Base-by-base conservation (phyloP, 1,284 basidiomycete species). In the Trichosporon coremiiforme region DNA sequence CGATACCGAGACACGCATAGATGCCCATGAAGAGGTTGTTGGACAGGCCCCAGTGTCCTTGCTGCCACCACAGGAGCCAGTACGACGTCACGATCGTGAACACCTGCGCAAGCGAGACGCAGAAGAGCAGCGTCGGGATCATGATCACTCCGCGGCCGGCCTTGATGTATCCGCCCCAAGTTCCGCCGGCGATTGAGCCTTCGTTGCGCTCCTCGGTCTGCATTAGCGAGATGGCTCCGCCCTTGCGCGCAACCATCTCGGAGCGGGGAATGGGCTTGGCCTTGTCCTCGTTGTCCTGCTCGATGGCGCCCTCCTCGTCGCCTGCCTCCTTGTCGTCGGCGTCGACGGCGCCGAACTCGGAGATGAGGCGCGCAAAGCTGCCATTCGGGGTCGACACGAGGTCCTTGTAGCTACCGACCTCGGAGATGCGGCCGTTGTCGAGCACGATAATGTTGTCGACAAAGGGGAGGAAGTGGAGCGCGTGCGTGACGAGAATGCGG, bases 31-130 rank as follows among this genome's bases (percentile, higher is more conserved):
- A 87, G 65, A 84, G 81, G 29, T 85, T 84, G 72, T 82, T 77
- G 50, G 71, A 69, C 25, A 76, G 66, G 36, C 69, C 66, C 71
- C 73, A 79, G 47, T 72, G 63, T 70, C 90, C 86, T 64, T 86
- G 85, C 78, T 92, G 87, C 91, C 91, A 92, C 89, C 89, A 91
- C n/a, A 91, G 87, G 35, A 91, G 83, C 71, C 89, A 89, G 77
- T 80, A 82, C 9, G 76, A 78, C 8, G 80, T 79, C 72, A 84
- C 77, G 70, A 83, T 74, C 41, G 76, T 79, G 72, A 84, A 80
- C 5, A 74, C 79, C 67, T 83, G 82, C 10, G 79, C 78, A 41
- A 83, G 68, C 15, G 75, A 71, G 64, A 82, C 75, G n/a, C 78
- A 75, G 33, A 82, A 15, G 36, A 87, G 64, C 17, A 87, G 77